Evolutionary conservation across 164 flowering plant genomes (phyloP), one percentile per base, ranked within the genome.

Genomic region (Tinospora cordifolia): DNA sequence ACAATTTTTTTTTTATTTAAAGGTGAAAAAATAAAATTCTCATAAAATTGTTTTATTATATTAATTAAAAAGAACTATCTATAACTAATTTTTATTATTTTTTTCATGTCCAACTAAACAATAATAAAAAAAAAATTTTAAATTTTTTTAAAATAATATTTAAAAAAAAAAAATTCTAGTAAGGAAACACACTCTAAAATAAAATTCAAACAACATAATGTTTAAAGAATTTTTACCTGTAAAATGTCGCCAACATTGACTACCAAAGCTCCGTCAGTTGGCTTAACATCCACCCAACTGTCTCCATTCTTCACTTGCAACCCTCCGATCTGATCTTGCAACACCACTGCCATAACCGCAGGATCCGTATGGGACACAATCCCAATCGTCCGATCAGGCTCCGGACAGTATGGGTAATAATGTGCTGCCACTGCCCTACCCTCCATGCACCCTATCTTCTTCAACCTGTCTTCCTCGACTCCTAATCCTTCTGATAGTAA

Each of bases 371-470:
- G 82, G 4, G 72, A 24, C 0, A 25, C 36, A 6, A 71, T 34
- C n/a, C 80, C 82, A 49, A 72, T 11, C 6, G 73, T 73, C 27
- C 36, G n/a, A 3, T 77, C 71, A 10, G 76, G 74, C 41, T 66
- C 46, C 21, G 80, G 78, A 66, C 80, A 77, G 10, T 72, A 67
- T 8, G 78, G 78, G 63, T 80, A 77, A 59, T 66, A 74, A 30
- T 73, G 72, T 3, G 57, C 71, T 24, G 44, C 60, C 59, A 74
- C 1, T 4, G 21, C 9, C 63, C n/a, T 47, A 0, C 26, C 34
- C 3, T 40, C 68, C 17, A 39, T 13, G n/a, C 73, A 69, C 8
- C 22, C 21, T 19, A 69, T 30, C 21, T 70, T 64, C 25, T 49
- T 70, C 59, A 77, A 63, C 22, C 36, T 57, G 0, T 25, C 10